These are phyloP conservation scores for Pythium rhizo-oryzae DNA, from an alignment of 352 stramenopile species.

Conservation along the genomic window DNA sequence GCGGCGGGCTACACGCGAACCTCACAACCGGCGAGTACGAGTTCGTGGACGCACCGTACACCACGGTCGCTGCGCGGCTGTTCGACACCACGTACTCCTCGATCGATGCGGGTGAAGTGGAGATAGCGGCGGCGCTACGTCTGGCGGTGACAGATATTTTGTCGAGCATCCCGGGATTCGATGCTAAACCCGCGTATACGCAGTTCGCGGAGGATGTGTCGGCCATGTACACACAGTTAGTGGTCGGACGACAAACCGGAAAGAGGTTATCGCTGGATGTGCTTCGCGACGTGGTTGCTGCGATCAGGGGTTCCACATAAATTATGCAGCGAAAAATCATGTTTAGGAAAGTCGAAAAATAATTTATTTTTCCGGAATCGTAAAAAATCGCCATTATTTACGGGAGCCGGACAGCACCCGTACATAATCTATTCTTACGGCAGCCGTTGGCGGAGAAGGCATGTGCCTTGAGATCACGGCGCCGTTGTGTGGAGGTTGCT, in stretches of 20 bases:
- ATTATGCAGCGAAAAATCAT: too few species aligned
- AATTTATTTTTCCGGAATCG: too few species aligned
- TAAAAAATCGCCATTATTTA: too few species aligned
- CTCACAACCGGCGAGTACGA: slow-evolving; percentile 48
- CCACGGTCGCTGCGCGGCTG: slow-evolving; percentile 4
- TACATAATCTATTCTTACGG: too few species aligned
- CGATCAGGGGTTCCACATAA: too few species aligned
- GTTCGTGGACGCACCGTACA: slow-evolving; percentile 39
- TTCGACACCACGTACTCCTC: neutral
- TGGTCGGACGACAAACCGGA: neutral
- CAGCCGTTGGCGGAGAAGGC: too few species aligned
- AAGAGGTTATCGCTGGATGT: neutral
- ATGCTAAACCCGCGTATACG: slow-evolving; percentile 35
- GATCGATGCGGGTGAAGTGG: neutral
- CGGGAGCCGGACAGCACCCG: too few species aligned
- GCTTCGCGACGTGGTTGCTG: too few species aligned
- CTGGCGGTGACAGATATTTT: slow-evolving; percentile 34
- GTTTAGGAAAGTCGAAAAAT: too few species aligned
- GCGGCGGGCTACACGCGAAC: slow-evolving; percentile 38
- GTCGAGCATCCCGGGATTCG: slow-evolving; percentile 37
- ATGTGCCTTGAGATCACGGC: too few species aligned
- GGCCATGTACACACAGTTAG: slow-evolving; percentile 39
- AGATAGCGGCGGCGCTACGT: neutral
- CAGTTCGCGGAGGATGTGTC: slow-evolving; percentile 51
- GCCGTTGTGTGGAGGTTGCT: too few species aligned